phyloP scores from a whole-genome alignment of 192 early-diverging fungal species.

The Gaertneriomyces sp. region DNA sequence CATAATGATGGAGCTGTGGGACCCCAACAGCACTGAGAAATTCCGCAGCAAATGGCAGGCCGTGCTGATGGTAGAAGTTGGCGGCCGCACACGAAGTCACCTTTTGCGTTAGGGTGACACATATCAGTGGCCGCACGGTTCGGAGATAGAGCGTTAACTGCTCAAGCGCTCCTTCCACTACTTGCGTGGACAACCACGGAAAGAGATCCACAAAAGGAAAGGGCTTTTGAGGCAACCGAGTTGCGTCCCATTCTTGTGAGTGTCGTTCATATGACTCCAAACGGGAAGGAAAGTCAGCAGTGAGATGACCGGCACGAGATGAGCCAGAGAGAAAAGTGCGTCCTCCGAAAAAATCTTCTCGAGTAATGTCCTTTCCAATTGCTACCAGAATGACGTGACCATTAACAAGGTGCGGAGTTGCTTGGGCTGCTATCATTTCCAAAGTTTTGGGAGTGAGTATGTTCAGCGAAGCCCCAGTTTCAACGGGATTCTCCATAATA shows the following conservation, averaged over 20 bases:
- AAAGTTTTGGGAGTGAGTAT: not conserved
- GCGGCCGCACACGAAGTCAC: not conserved
- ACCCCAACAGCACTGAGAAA: not conserved
- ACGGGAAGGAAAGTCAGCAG: conserved; percentile 13
- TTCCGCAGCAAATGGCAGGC: not conserved
- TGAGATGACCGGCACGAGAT: conserved; percentile 12
- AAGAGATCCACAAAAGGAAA: conserved; percentile 16
- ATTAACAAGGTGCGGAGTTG: not conserved
- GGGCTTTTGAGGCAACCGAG: not conserved
- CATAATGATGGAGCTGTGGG: not conserved
- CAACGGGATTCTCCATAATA: no score
- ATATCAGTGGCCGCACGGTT: conserved; percentile 2
- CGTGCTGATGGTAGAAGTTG: conserved; percentile 7
- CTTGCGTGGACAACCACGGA: not conserved
- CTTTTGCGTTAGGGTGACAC: conserved; percentile 1
- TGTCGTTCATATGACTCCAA: not conserved
- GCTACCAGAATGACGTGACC: conserved; percentile 5
- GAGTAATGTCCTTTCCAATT: conserved; percentile 20
- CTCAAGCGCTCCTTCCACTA: not conserved
- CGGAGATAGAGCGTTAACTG: not conserved
- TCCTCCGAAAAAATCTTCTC: conserved; percentile 6
- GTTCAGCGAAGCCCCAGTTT: not conserved
- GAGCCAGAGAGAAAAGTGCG: conserved; percentile 4
- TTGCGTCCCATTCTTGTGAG: not conserved
- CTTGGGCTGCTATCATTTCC: not conserved